Evolutionary conservation across 1,284 basidiomycete genomes (phyloP), one percentile per base, ranked within the genome.

Genomic region (Dichomitus squalens): DNA sequence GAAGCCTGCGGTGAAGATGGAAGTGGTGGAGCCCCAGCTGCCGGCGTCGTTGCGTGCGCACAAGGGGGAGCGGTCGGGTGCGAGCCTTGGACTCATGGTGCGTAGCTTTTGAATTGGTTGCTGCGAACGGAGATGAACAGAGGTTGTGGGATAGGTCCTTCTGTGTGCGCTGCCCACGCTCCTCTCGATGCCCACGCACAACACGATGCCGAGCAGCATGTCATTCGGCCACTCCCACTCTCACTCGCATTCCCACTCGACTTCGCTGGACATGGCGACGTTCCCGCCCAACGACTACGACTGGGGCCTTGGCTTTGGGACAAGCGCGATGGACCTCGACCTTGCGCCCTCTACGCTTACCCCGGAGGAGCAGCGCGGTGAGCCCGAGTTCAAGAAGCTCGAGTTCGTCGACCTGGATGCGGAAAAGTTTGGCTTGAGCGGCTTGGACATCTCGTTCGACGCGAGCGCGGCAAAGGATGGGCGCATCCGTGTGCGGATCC

Each of bases 51-150:
- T 73, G 59, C 70, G 76, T 60, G 75, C 77, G 61, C 78, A 80
- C 71, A 79, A 69, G 64, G 67, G 69, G 58, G 70, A 72, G 57
- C 71, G 81, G 70, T 82, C 83, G 40, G 80, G 83, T 58, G 85
- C 88, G 53, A 83, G 82, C 67, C 73, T 90, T 52, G 84, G 86
- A 63, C 77, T 88, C 66, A 88, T 90, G 85, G 88, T 90, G 73
- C 43, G 41, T 52, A 33, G 16, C n/a, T 33, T 21, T 18, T 47
- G 44, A 14, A 14, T 21, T 18, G 8, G 29, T 47, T 34, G 11
- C 44, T 29, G 20, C 44, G 18, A 34, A 18, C 36, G 43, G 20
- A 29, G 44, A 21, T 57, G 41, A 59, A 39, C 33, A 40, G 18
- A 35, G 7, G 21, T 38, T 44, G 3, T 36, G 25, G 23, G 27